Evolutionary conservation across 345 rosid species (phyloP).

Genomic region (Citrus mangshanensis): DNA sequence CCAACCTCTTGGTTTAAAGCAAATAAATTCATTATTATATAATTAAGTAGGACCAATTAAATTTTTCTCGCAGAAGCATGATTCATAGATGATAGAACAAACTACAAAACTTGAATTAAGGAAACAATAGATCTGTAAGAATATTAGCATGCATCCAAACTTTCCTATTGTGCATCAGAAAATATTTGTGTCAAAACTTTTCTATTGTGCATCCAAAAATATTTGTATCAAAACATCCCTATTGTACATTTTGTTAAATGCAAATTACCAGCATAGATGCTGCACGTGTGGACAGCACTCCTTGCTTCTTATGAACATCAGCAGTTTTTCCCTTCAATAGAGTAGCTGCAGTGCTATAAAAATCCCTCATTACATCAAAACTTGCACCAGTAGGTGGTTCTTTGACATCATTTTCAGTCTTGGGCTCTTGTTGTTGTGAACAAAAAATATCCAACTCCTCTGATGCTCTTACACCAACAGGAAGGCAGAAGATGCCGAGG

Average conservation of each 20-base stretch:
- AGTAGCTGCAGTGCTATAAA: constrained; percentile 53
- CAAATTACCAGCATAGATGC: constrained; percentile 92
- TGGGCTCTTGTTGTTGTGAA: constrained; percentile 27
- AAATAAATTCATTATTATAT: not conserved
- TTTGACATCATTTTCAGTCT: constrained; percentile 37
- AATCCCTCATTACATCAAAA: constrained; percentile 50
- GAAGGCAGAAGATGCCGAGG: constrained; percentile 64
- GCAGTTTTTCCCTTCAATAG: constrained; percentile 51
- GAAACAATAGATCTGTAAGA: not conserved
- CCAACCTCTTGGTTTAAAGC: too few species aligned
- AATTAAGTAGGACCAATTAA: not conserved
- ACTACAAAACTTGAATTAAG: not conserved
- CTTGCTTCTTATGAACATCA: constrained; percentile 63
- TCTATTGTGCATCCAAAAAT: not conserved
- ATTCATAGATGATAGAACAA: not conserved
- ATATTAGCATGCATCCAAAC: not conserved
- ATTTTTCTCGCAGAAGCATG: not conserved
- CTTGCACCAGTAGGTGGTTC: constrained; percentile 42
- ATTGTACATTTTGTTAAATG: constrained; percentile 9
- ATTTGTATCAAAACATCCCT: not conserved
- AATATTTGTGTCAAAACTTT: not conserved
- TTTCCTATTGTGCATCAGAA: not conserved
- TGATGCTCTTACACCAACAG: constrained; percentile 79
- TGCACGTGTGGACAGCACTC: constrained; percentile 78
- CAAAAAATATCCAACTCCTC: constrained; percentile 34